Base-by-base conservation (phyloP, 768 basidiomycete species). In the Saitozyma sp. region DNA sequence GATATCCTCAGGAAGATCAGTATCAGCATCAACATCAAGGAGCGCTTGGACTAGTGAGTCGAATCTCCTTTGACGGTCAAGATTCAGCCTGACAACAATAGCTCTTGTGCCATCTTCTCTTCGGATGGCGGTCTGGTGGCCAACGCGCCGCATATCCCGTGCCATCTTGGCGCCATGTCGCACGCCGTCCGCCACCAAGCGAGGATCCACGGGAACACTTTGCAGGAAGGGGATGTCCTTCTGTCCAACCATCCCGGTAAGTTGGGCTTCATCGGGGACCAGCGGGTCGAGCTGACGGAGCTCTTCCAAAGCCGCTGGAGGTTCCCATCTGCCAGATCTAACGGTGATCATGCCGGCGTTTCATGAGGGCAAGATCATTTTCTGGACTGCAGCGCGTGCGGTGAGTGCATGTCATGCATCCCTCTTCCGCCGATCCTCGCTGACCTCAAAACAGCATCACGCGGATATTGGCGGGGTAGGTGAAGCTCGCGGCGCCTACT, bases 11-110 rank as follows among this genome's bases (percentile, higher is more conserved):
- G 90, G 77, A 90, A 95, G 78, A 94, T 92, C 0, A 87, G 92
- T 9, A 94, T 94, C 73, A 88, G 89, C 74, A 93, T 92, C 13
- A 95, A 97, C 74, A 96, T 95, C 84, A 95, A 95, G 80, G 95
- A 96, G 79, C 85, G 94, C 6, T 85, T 96, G 43, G 94, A 97
- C 79, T 97, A 92, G 78, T 92, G 89, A 57, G 56, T 58, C 16
- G 1, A 1, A 8, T 38, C 11, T 38, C 5, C 2, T 29, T 5
- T 29, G 29, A 29, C 29, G 29, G 29, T 2, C 2, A 5, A 2
- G 29, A 29, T 29, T 5, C 29, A 29, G 29, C 29, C 29, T 29
- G n/a, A 43, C 11, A 4, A 10, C 20, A 9, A 50, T 20, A 63
- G 56, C 59, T 72, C 71, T 8, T 98, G 94, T 79, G 94, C 94